Conservation (phyloP, 768 basidiomycete genomes). For the Leccinum broughii region DNA sequence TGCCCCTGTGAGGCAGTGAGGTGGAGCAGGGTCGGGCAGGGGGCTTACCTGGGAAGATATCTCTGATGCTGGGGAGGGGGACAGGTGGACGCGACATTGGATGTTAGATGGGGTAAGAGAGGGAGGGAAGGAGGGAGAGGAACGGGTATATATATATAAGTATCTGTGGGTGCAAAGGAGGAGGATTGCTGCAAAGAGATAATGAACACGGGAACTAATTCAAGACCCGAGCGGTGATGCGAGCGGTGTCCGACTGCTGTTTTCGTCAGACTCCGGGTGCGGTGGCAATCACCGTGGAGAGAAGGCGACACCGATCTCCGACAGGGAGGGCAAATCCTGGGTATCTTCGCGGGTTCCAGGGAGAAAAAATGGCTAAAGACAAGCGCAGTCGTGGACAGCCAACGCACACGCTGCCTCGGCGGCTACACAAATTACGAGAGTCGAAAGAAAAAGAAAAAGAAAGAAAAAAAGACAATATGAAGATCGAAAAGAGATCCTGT, state of each 20-base stretch:
- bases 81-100: constrained; percentile 29
- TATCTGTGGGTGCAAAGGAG: constrained; percentile 6
- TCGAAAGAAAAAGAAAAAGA: not conserved
- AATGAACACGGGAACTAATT: constrained; percentile 22
- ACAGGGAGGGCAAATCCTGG: constrained; percentile 24
- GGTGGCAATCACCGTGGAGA: constrained; percentile 30
- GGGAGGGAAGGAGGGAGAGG: not conserved
- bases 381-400: constrained; percentile 1
- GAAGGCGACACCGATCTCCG: constrained; percentile 20
- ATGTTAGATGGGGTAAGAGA: not conserved
- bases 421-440: not conserved
- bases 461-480: no score
- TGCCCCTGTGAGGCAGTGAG: constrained; percentile 10
- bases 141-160: constrained; percentile 16
- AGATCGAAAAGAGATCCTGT: no score
- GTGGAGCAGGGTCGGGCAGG: not conserved
- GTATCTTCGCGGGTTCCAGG: constrained; percentile 19
- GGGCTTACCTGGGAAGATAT: constrained; percentile 54
- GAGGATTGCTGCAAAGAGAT: constrained; percentile 11
- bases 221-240: constrained; percentile 26
- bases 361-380: not conserved
- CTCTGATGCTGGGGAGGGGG: constrained; percentile 50
- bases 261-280: constrained; percentile 6
- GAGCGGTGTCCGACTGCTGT: constrained; percentile 4
- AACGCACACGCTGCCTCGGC: not conserved